phyloP scores from a whole-genome alignment of 208 protist species.

The Leishmania martiniquensis region DNA sequence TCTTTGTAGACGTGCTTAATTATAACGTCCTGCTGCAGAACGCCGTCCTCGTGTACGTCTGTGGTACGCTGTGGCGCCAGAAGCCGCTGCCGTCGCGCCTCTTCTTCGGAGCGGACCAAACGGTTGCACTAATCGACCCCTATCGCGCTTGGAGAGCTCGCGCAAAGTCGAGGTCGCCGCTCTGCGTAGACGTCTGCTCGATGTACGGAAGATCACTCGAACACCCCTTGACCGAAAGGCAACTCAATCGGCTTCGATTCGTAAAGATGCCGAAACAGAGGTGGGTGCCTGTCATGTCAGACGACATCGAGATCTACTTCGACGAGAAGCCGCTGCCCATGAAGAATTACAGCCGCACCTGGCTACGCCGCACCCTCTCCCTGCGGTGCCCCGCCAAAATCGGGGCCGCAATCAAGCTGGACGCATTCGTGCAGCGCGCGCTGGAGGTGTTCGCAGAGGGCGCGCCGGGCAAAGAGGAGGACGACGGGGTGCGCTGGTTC shows the following conservation, averaged over 20 bases:
- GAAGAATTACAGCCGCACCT: not conserved
- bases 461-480: slow-evolving; percentile 1
- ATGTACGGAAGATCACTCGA: no score
- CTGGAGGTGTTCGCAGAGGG: slow-evolving; percentile 28
- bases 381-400: slow-evolving; percentile 10
- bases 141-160: slow-evolving; percentile 16
- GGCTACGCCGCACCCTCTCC: slow-evolving; percentile 12
- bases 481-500: slow-evolving; percentile 10
- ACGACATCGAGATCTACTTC: slow-evolving; percentile 13
- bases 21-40: slow-evolving; percentile 28
- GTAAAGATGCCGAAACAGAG: not conserved
- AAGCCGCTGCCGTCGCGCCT: not conserved
- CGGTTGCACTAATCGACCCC: slow-evolving; percentile 16
- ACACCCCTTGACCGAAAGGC: not conserved
- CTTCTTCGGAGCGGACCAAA: not conserved
- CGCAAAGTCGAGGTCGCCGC: not conserved
- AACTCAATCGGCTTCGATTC: slow-evolving; percentile 13
- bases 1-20: not conserved
- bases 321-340: slow-evolving; percentile 1
- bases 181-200: not conserved
- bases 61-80: slow-evolving; percentile 12
- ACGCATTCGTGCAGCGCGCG: slow-evolving; percentile 25
- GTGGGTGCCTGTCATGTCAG: slow-evolving; percentile 5
- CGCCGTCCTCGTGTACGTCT: slow-evolving; percentile 24
- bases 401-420: slow-evolving; percentile 5